A percentile compares a stretch with the other conserved stretches of the same genome.
These are phyloP conservation scores for Clathrus columnatus DNA, from an alignment of 768 basidiomycete species.

Conservation along the genomic window DNA sequence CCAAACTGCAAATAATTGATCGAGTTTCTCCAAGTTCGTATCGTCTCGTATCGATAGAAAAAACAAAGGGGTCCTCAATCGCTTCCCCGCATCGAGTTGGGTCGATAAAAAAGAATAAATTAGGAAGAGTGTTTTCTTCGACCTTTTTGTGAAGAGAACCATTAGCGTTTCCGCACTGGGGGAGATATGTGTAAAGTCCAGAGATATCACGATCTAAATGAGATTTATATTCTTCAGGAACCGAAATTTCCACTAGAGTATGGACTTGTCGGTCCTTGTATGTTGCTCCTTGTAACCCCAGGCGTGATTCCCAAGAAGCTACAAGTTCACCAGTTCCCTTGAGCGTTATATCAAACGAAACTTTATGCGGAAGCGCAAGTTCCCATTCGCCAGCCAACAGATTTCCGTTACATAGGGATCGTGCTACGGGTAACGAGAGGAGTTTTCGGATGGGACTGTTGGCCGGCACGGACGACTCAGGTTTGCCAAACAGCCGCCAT, in stretches of 20 bases:
- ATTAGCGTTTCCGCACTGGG: constrained; percentile 86
- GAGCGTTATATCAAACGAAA: constrained; percentile 50
- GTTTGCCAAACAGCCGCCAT: constrained; percentile 77
- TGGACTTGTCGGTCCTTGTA: constrained; percentile 62
- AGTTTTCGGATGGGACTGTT: constrained; percentile 72
- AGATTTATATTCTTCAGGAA: constrained; percentile 32
- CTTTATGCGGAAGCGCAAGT: constrained; percentile 60
- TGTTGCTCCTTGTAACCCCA: constrained; percentile 61
- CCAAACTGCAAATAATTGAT: constrained; percentile 65
- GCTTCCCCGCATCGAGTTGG: constrained; percentile 72
- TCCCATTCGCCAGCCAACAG: constrained; percentile 68
- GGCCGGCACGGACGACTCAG: constrained; percentile 58
- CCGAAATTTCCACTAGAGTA: constrained; percentile 55
- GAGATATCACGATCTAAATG: constrained; percentile 73
- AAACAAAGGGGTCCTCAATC: constrained; percentile 73
- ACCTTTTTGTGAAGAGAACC: constrained; percentile 61
- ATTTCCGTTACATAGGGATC: constrained; percentile 47
- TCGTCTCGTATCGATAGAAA: constrained; percentile 69
- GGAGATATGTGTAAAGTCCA: constrained; percentile 69
- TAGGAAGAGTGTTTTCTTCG: constrained; percentile 37
- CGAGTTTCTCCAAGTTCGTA: constrained; percentile 77
- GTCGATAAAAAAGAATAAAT: constrained; percentile 68
- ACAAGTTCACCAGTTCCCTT: constrained; percentile 59
- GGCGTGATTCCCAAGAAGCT: constrained; percentile 75
- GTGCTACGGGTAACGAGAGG: constrained; percentile 67